Evolutionary conservation across 2,329 filamentous ascomycete genomes (phyloP), one percentile per base, ranked within the genome.

Genomic region (Pseudogymnoascus sp.): DNA sequence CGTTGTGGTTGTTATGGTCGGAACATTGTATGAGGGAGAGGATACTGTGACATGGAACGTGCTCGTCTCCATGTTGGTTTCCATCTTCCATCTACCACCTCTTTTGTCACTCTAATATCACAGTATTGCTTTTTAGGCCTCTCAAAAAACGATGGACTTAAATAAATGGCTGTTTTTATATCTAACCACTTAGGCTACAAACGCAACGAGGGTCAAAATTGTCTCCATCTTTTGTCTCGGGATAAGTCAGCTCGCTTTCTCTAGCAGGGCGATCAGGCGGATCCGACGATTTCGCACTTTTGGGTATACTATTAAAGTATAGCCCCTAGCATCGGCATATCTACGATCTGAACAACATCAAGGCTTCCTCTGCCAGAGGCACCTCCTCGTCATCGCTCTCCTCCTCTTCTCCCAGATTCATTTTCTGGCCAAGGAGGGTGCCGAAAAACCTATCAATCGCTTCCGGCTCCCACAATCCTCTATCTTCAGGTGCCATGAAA

Each of bases 401-500:
- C 4, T 73, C 78, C 62, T 80, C 79, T 71, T 91, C 88, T 53
- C 83, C 80, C 63, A 92, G 76, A 69, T 82, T 78, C 72, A 88
- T 81, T 74, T 85, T 87, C 71, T 88, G 86, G 0, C 90, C 90
- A 67, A 93, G 84, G 67, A 93, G 75, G 26, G 87, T 88, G 13
- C 86, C 86, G 73, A 93, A 93, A 74, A 93, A 85, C 64, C 85
- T 77, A 70, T 95, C 90, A 65, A 91, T 85, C 63, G 93, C 91
- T 65, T 85, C 83, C 68, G 88, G 86, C 66, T 90, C 89, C 95
- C 95, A 99, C 15, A 75, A 77, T 3, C 88, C 82, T 62, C 90
- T 81, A 73, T 96, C 90, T 74, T 97, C 91, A 0, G 92, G 87
- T 10, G 93, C 93, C 92, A 97, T 97, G 73, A 97, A 97, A 75